Evolutionary conservation across 768 basidiomycete species (phyloP), one percentile per base, ranked within the genome.

Genomic region (Hygrocybe punicea): DNA sequence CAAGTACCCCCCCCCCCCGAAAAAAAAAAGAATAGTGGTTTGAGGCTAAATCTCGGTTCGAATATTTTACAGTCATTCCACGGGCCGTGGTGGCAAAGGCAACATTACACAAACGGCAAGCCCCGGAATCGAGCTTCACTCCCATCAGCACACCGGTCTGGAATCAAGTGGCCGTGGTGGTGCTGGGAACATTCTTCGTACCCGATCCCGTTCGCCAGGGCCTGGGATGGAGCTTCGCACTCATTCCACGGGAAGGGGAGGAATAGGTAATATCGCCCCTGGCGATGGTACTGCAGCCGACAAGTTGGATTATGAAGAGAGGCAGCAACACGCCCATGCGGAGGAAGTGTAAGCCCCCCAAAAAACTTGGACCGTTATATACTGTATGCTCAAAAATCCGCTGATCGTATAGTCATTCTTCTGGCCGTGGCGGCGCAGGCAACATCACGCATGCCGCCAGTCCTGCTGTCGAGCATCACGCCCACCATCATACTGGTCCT

Each of bases 221-320:
- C 39, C 3, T 16, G 4, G 11, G 19, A 19, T 4, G 16, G 39
- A 19, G 11, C 5, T 11, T 19, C 39, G 11, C 39, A 42, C 39
- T 6, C 60, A 60, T 39, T 66, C 62, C 2, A 60, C 54, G 10
- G 65, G 65, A 14, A 51, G 65, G 6, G 65, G 65, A 1, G 65
- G 65, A 1, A 61, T 58, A 2, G 65, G 65, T 0, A 64, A 64
- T 23, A 57, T 65, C 40, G 48, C 59, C 50, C 16, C 48, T 10
- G 62, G 59, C 4, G 58, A 58, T 16, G 40, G 49, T 10, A 11
- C 29, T 0, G 62, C 58, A n/a, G 33, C 36, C 8, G 51, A 52
- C 14, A 35, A 56, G 23, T 45, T 34, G 9, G 57, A 56, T 21
- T 59, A 57, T 6, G 59, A 63, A 8, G 57, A 56, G 24, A 55